Percentiles rank a stretch among this genome's conserved stretches.
Evolutionary conservation across 2,329 filamentous ascomycete genomes (phyloP).

Genomic region (Fusarium guadeloupense): DNA sequence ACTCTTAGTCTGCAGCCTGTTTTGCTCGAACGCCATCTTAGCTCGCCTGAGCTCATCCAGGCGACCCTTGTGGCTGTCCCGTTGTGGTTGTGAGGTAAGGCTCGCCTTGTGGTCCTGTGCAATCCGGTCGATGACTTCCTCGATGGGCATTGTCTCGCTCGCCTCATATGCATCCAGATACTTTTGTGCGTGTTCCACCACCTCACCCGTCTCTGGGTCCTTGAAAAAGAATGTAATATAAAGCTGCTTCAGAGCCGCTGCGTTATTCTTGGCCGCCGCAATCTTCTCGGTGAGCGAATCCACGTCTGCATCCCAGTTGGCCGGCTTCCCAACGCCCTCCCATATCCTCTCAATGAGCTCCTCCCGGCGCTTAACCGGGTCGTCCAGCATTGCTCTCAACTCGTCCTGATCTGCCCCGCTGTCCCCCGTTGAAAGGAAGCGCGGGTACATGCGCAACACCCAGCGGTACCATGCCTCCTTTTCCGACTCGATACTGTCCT

Average conservation of each 20-base stretch:
- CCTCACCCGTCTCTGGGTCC: conserved; percentile 46
- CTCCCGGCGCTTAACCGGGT: conserved; percentile 50
- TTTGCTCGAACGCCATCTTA: conserved; percentile 59
- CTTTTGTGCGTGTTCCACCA: conserved; percentile 47
- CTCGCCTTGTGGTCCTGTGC: conserved; percentile 45
- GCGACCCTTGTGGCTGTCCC: conserved; percentile 51
- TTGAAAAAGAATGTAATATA: conserved; percentile 56
- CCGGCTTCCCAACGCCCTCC: conserved; percentile 48
- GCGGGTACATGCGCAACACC: conserved; percentile 52
- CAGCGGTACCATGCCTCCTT: conserved; percentile 64
- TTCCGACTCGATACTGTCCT: conserved; percentile 60
- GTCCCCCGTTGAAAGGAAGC: conserved; percentile 49
- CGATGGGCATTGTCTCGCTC: conserved; percentile 43
- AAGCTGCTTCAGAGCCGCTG: conserved; percentile 48
- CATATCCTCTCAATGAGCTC: conserved; percentile 51
- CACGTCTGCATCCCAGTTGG: conserved; percentile 46
- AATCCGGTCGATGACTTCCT: conserved; percentile 49
- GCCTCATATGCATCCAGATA: conserved; percentile 53
- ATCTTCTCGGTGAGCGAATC: conserved; percentile 50
- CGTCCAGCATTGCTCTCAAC: conserved; percentile 49
- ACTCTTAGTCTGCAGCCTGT: conserved; percentile 51
- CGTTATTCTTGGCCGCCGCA: conserved; percentile 45
- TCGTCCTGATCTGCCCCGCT: conserved; percentile 45
- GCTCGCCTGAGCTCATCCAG: conserved; percentile 60
- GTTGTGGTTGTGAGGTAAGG: conserved; percentile 47